Evolutionary conservation across 2,329 filamentous ascomycete species (phyloP), one percentile per base, ranked within the genome.

Genomic region (Hymenoscyphus infarciens): DNA sequence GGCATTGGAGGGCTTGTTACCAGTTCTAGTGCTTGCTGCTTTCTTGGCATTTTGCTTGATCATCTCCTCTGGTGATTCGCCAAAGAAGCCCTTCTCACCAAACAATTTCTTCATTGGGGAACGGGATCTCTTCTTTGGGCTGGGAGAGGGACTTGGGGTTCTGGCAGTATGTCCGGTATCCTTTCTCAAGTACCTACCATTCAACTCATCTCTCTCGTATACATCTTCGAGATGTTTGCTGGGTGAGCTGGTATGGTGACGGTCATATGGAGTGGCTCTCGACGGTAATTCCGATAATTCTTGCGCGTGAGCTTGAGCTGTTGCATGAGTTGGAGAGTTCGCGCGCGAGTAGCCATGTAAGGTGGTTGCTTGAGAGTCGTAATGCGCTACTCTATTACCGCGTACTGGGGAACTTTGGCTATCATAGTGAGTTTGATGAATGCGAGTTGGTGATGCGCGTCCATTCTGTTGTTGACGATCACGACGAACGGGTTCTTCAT

Each of bases 31-130:
- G 13, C 29, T 33, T 27, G 62, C 57, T 27, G 57, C 45, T 57
- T 67, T 69, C 33, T 67, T 66, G 27, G 39, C 19, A 29, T 62
- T 55, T 7, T 33, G 6, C 35, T 64, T 67, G 2, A 63, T 25
- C 7, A 59, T 29, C 57, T 71, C 70, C 52, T 65, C 59, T 11
- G 71, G 66, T 10, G 69, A 68, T 4, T 64, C 49, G 49, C 70
- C 72, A 42, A 74, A 68, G 69, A 70, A 74, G 16, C 72, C 73
- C 57, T 69, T 61, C 53, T 72, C 68, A 22, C 72, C 73, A 59
- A 74, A 74, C 70, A 74, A 69, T 61, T 72, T 74, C 57, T 74
- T 74, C 70, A 73, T 72, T 3, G 73, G 72, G 10, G 72, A 74
- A 6, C 72, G 71, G 15, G 72, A 70, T 55, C 72, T 61, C 59